These are phyloP conservation scores for Thielaviopsis punctulata DNA, from an alignment of 2,329 filamentous ascomycete species.

Conservation along the genomic window DNA sequence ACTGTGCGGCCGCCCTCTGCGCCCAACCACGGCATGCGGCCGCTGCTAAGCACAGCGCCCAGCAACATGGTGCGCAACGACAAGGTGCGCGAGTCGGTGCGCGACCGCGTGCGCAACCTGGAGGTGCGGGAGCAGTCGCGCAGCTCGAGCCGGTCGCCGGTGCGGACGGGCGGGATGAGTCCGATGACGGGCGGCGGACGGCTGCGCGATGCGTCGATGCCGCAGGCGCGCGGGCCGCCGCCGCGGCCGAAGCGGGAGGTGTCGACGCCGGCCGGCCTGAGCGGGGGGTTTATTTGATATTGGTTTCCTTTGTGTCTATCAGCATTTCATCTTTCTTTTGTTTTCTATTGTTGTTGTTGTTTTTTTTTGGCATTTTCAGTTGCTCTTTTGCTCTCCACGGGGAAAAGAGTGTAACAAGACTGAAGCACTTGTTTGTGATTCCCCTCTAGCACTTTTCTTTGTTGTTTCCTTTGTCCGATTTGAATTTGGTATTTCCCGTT, in stretches of 20 bases:
- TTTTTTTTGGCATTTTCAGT: not conserved
- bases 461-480: constrained; percentile 4
- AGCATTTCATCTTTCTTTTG: not conserved
- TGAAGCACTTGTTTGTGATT: too few relatives aligned
- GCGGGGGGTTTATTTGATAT: not conserved
- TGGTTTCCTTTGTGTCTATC: not conserved
- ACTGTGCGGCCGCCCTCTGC: too few relatives aligned
- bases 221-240: not conserved
- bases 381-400: too few relatives aligned
- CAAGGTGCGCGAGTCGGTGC: constrained; percentile 1
- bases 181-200: not conserved
- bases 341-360: not conserved
- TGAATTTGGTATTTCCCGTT: too few relatives aligned
- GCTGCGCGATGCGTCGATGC: not conserved
- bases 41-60: not conserved
- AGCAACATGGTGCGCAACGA: not conserved
- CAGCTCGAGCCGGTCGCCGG: constrained; percentile 2
- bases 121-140: constrained; percentile 3
- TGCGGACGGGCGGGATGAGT: not conserved
- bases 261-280: constrained; percentile 1
- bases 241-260: constrained; percentile 4
- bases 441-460: constrained; percentile 1
- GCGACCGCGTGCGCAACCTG: constrained; percentile 8
- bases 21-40: not conserved
- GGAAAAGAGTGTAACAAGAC: too few relatives aligned